phyloP scores from a whole-genome alignment of 441 rosid species.

The Daphne laureola region DNA sequence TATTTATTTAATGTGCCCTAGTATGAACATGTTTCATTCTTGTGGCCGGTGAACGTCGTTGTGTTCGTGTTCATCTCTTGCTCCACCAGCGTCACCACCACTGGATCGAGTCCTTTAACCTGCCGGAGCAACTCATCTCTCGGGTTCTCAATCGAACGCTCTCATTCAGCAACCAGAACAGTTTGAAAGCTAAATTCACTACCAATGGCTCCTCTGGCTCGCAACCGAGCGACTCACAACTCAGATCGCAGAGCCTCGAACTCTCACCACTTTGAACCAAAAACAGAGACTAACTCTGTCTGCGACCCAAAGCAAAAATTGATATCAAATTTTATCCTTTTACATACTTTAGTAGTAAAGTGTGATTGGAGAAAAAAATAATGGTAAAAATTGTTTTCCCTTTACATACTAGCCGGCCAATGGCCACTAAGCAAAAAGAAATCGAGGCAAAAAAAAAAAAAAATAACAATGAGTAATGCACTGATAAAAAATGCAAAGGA shows the following conservation, averaged over 20 bases:
- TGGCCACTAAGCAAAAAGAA: too few relatives aligned
- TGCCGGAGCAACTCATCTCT: constrained; percentile 87
- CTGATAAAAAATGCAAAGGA: too few relatives aligned
- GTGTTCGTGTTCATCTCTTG: constrained; percentile 84
- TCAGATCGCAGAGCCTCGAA: constrained; percentile 40
- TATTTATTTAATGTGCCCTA: too few relatives aligned
- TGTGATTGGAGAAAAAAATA: too few relatives aligned
- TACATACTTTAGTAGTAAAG: too few relatives aligned
- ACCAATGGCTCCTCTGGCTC: constrained; percentile 58
- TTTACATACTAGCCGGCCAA: too few relatives aligned
- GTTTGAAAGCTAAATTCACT: constrained; percentile 72
- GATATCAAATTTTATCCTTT: too few relatives aligned
- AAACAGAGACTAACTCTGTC: constrained; percentile 30
- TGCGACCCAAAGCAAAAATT: too few relatives aligned
- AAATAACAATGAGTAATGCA: too few relatives aligned
- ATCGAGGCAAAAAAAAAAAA: too few relatives aligned
- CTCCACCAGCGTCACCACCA: constrained; percentile 79
- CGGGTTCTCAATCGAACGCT: constrained; percentile 82
- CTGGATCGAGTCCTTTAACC: constrained; percentile 61
- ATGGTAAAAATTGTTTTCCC: too few relatives aligned
- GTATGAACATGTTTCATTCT: constrained; percentile 44
- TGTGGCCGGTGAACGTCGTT: constrained; percentile 68
- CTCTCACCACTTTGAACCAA: constrained; percentile 35
- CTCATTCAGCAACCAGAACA: constrained; percentile 72
- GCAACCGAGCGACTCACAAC: constrained; percentile 64